These are phyloP conservation scores for Saturnispora mendoncae DNA, from an alignment of 805 yeast species.

Conservation along the genomic window DNA sequence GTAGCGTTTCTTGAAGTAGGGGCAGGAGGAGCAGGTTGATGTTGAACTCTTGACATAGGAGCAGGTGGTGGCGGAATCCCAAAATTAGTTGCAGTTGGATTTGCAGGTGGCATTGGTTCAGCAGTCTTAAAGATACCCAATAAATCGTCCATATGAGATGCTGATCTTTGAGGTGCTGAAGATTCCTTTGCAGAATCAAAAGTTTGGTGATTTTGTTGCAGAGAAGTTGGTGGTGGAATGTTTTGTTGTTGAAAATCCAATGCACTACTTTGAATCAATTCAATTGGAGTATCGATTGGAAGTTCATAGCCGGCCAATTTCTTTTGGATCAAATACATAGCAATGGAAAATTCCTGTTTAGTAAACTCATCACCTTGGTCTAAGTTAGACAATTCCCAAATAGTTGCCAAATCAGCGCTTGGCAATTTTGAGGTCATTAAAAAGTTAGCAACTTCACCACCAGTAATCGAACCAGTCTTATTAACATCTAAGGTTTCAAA, in stretches of 20 bases:
- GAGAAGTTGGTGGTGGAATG: slow-evolving; percentile 9
- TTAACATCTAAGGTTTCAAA: slow-evolving; percentile 70
- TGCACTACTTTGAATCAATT: slow-evolving; percentile 32
- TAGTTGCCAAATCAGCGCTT: slow-evolving; percentile 75
- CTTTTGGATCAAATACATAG: slow-evolving; percentile 86
- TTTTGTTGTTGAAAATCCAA: slow-evolving; percentile 22
- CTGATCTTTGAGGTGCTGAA: slow-evolving; percentile 18
- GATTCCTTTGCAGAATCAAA: slow-evolving; percentile 14
- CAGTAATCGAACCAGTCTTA: slow-evolving; percentile 53
- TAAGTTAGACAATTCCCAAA: slow-evolving; percentile 93
- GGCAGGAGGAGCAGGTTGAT: slow-evolving; percentile 2
- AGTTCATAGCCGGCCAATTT: slow-evolving; percentile 65
- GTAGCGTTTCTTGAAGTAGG: slow-evolving; percentile 11
- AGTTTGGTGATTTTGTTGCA: slow-evolving; percentile 11
- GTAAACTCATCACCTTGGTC: slow-evolving; percentile 78
- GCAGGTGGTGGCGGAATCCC: not conserved
- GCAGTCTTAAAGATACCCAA: slow-evolving; percentile 44
- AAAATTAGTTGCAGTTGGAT: slow-evolving; percentile 6
- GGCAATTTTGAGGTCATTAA: slow-evolving; percentile 79
- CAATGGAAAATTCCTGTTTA: slow-evolving; percentile 79
- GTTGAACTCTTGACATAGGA: slow-evolving; percentile 12
- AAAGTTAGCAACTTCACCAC: slow-evolving; percentile 80
- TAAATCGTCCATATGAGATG: slow-evolving; percentile 54
- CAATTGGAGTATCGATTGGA: slow-evolving; percentile 70
- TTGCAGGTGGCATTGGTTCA: slow-evolving; percentile 28